These are phyloP conservation scores for Leccinum fallax DNA, from an alignment of 1,284 basidiomycete species.

Conservation along the genomic window DNA sequence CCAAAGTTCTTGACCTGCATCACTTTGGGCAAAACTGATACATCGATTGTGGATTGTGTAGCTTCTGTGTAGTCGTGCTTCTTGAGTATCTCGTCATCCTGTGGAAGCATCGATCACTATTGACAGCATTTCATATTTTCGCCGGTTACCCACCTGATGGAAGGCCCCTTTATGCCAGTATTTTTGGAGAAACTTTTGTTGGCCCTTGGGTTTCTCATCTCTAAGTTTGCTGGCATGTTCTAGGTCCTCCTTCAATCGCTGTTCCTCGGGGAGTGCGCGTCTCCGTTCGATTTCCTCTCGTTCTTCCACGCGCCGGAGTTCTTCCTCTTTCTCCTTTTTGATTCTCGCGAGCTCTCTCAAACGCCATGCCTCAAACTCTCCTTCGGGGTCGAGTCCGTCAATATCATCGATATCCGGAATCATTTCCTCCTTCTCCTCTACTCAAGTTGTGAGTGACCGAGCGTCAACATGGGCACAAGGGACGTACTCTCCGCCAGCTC, in stretches of 20 bases:
- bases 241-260: constrained; percentile 88
- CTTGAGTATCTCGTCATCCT: constrained; percentile 90
- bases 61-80: constrained; percentile 87
- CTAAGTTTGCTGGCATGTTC: constrained; percentile 81
- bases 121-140: background rate
- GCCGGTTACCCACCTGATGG: constrained; percentile 69
- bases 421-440: constrained; percentile 85
- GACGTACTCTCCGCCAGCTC: constrained; percentile 80
- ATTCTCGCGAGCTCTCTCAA: constrained; percentile 90
- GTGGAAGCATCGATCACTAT: constrained; percentile 19
- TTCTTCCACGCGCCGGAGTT: constrained; percentile 77
- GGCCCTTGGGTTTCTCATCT: constrained; percentile 83
- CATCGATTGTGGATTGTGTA: constrained; percentile 85
- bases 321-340: constrained; percentile 88
- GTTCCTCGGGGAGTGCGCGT: constrained; percentile 89
- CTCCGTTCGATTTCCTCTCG: constrained; percentile 89
- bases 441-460: constrained; percentile 4
- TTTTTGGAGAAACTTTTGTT: constrained; percentile 94
- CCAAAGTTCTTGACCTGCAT: constrained; percentile 99
- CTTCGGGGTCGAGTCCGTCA: constrained; percentile 88
- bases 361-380: constrained; percentile 96
- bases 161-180: constrained; percentile 99
- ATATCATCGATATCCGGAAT: constrained; percentile 93
- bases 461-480: background rate
- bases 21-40: constrained; percentile 85